Evolutionary conservation across 192 early-diverging fungal species (phyloP).

Genomic region (Linnemannia zychae): DNA sequence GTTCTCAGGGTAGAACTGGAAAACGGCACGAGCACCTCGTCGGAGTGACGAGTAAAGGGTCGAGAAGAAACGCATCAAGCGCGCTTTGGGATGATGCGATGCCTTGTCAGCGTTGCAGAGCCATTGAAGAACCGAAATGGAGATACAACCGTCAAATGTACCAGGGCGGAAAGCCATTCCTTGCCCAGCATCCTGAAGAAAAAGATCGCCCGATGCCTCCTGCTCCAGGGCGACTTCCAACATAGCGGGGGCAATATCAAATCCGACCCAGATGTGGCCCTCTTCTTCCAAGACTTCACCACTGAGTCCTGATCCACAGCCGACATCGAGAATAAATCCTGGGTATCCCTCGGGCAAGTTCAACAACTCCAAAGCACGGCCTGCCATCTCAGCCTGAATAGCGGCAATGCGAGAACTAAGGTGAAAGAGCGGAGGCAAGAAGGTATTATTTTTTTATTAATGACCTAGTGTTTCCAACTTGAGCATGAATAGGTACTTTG

Average conservation of each 20-base stretch:
- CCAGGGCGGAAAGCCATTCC: slow-evolving; percentile 95
- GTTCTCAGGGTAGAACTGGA: slow-evolving; percentile 99
- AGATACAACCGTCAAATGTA: slow-evolving; percentile 89
- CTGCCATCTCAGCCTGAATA: slow-evolving; percentile 96
- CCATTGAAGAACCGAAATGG: slow-evolving; percentile 98
- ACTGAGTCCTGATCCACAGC: slow-evolving; percentile 96
- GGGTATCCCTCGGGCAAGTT: slow-evolving; percentile 81
- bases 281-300: slow-evolving; percentile 96
- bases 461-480: neutral
- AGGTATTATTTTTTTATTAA: neutral
- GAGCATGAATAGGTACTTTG: neutral
- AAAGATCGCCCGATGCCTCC: slow-evolving; percentile 95
- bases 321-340: slow-evolving; percentile 92
- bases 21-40: slow-evolving; percentile 92
- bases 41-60: slow-evolving; percentile 92
- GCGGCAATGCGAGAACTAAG: slow-evolving; percentile 91
- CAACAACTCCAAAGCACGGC: slow-evolving; percentile 92
- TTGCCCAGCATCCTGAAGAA: slow-evolving; percentile 96
- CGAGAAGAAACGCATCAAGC: slow-evolving; percentile 91
- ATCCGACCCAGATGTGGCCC: slow-evolving; percentile 97
- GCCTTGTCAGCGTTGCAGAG: slow-evolving; percentile 97
- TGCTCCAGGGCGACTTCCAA: slow-evolving; percentile 94
- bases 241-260: slow-evolving; percentile 97
- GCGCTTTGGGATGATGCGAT: slow-evolving; percentile 86
- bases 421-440: neutral